Conservation (phyloP, 805 yeast genomes). For the Schwanniomyces yamadae region DNA sequence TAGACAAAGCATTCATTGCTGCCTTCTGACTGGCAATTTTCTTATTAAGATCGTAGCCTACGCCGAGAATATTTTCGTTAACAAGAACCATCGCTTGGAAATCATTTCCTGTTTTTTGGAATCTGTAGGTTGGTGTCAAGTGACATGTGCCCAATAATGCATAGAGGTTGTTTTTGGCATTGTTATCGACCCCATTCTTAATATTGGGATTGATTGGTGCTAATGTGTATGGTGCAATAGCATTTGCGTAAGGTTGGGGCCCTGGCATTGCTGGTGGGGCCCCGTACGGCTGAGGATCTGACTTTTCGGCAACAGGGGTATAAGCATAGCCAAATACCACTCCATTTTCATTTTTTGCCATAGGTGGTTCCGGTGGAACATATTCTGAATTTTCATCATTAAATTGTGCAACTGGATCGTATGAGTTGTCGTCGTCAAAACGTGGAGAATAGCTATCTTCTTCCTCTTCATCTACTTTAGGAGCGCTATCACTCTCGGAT, state of each 20-base stretch:
- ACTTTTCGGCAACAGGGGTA: too few species aligned
- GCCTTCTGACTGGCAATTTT: slow-evolving; percentile 40
- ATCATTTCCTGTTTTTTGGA: slow-evolving; percentile 16
- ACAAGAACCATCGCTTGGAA: slow-evolving; percentile 27
- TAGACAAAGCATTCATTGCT: slow-evolving; percentile 30
- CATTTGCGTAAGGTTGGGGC: slow-evolving; percentile 1
- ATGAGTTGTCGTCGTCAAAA: slow-evolving; percentile 5
- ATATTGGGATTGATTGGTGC: slow-evolving; percentile 2
- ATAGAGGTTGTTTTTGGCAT: slow-evolving; percentile 31
- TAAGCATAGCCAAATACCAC: background rate
- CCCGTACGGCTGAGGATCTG: slow-evolving; percentile 9
- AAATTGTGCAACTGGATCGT: background rate
- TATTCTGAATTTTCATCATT: slow-evolving; percentile 1
- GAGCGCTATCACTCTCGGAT: background rate
- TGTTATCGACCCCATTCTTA: slow-evolving; percentile 12
- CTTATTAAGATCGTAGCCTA: slow-evolving; percentile 30
- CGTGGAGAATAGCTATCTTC: slow-evolving; percentile 9
- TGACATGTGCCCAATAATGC: slow-evolving; percentile 21
- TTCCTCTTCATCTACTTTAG: slow-evolving; percentile 4
- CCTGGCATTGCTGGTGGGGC: slow-evolving; percentile 11
- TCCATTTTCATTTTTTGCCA: background rate
- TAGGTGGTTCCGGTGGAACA: background rate
- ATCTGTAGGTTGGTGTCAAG: slow-evolving; percentile 31
- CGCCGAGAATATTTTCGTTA: slow-evolving; percentile 31
- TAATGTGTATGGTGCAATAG: slow-evolving; percentile 5